These are phyloP conservation scores for Wickerhamiella slavikovae DNA, from an alignment of 805 yeast genomes.

Conservation along the genomic window DNA sequence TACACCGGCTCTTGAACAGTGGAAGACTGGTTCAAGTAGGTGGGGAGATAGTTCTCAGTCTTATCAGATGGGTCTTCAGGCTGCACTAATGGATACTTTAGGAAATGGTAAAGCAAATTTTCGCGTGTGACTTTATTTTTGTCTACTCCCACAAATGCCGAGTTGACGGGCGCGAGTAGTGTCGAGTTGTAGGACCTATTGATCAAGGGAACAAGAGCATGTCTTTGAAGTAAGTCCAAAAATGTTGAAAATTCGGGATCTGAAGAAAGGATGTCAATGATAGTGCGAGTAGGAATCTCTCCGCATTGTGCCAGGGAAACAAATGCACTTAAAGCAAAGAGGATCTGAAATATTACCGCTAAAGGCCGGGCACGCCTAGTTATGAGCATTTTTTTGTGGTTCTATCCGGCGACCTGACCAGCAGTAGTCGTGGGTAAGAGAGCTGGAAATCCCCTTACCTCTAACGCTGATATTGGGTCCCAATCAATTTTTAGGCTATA, in stretches of 20 bases:
- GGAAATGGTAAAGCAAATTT: conserved; percentile 15
- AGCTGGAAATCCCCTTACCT: too few relatives aligned
- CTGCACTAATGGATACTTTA: conserved; percentile 12
- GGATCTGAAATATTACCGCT: too few relatives aligned
- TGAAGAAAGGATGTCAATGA: conserved; percentile 48
- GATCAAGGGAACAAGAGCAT: conserved; percentile 39
- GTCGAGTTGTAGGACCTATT: conserved; percentile 46
- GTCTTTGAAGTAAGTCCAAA: conserved; percentile 36
- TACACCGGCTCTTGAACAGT: conserved; percentile 2
- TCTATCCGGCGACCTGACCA: too few relatives aligned
- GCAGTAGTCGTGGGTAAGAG: too few relatives aligned
- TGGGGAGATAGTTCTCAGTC: conserved; percentile 3
- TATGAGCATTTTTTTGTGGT: too few relatives aligned
- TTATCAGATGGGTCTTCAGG: conserved; percentile 3
- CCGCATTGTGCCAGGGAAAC: too few relatives aligned
- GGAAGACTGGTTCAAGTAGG: conserved; percentile 1
- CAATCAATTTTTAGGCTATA: too few relatives aligned
- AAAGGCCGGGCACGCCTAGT: too few relatives aligned
- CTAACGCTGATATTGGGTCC: too few relatives aligned
- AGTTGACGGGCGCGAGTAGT: conserved; percentile 57
- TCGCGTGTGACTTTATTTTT: conserved; percentile 6
- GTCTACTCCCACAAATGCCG: conserved; percentile 33
- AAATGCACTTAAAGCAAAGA: too few relatives aligned
- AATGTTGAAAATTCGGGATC: conserved; percentile 48
- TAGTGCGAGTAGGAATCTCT: conserved; percentile 11